A percentile compares a stretch with the other conserved stretches of the same genome.
phyloP scores from a whole-genome alignment of 495 filamentous ascomycete genomes.

The Tuber indicum region DNA sequence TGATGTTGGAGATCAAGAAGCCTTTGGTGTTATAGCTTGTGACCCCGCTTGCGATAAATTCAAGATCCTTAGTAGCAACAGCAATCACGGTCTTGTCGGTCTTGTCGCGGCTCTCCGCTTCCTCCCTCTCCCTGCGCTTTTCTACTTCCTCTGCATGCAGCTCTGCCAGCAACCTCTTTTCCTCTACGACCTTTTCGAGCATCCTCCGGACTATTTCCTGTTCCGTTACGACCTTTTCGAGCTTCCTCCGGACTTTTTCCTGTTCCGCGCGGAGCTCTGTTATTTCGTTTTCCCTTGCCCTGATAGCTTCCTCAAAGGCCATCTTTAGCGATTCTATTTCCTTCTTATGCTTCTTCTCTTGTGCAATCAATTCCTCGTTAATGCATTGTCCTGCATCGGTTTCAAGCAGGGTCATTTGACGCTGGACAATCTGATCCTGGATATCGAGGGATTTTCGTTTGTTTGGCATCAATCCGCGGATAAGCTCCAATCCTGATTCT shows the following conservation, averaged over 20 bases:
- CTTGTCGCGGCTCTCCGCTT: background rate
- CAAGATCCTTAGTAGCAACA: background rate
- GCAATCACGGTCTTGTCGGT: background rate
- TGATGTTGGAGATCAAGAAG: too few species aligned
- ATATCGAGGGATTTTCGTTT: slow-evolving; percentile 40
- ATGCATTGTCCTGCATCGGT: slow-evolving; percentile 43
- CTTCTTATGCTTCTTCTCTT: slow-evolving; percentile 14
- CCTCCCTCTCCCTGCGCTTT: too few species aligned
- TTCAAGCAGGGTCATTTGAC: slow-evolving; percentile 40
- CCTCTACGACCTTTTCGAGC: background rate
- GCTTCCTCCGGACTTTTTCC: background rate
- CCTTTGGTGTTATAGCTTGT: background rate
- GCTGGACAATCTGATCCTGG: slow-evolving; percentile 44
- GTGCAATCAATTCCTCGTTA: slow-evolving; percentile 33
- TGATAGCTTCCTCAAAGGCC: too few species aligned
- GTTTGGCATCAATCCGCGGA: slow-evolving; percentile 18
- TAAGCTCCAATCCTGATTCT: slow-evolving; percentile 41
- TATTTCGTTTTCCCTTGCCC: too few species aligned
- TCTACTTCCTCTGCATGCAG: background rate
- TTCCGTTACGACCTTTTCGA: too few species aligned
- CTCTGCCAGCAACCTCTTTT: background rate
- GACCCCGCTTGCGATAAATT: background rate
- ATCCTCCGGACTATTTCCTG: too few species aligned
- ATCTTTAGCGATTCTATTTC: background rate
- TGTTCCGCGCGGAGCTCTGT: background rate